Evolutionary conservation across 371 early-diverging fungal species (phyloP), one percentile per base, ranked within the genome.

Genomic region (Quaeritorhiza haematococci): DNA sequence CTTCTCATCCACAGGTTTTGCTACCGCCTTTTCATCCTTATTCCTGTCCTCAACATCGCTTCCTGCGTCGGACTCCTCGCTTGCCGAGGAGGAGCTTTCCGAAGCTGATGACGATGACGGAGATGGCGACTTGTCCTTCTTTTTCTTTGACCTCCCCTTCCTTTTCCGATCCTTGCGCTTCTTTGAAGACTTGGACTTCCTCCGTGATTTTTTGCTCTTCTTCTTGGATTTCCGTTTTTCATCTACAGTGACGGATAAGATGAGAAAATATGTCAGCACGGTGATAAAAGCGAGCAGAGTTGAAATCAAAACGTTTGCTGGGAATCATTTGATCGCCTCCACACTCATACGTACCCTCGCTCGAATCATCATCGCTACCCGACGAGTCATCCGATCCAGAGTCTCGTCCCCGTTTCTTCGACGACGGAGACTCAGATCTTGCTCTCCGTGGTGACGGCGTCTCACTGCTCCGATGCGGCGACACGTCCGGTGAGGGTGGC

Each of bases 401-500:
- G 29, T 17, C 3, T 49, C 49, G 24, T 24, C 27, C 7, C 27
- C 13, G 13, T 38, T 58, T 49, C 53, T 30, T 30, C 29, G 21
- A 29, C 34, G 33, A 26, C 46, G 30, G 30, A 19, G 23, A 45
- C 8, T 24, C 53, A 8, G 8, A 45, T 48, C 49, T 1, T 6
- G 0, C 1, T 56, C 42, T 32, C 15, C 49, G 1, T 44, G 33
- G 26, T 28, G 28, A 29, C 62, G 52, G 24, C 32, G 17, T 23
- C 53, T 61, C 24, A 21, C 47, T 13, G 21, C 23, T 19, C 51
- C 53, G 38, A 24, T 61, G 33, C 51, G 41, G 0, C 17, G 43
- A 21, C 21, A 33, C 28, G 6, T 60, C 61, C 3, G 74, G 74
- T 3, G 74, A 73, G n/a, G 64, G 45, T 19, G 67, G 66, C 74